phyloP scores from a whole-genome alignment of 2,329 filamentous ascomycete species.

The Calonectria pteridis region DNA sequence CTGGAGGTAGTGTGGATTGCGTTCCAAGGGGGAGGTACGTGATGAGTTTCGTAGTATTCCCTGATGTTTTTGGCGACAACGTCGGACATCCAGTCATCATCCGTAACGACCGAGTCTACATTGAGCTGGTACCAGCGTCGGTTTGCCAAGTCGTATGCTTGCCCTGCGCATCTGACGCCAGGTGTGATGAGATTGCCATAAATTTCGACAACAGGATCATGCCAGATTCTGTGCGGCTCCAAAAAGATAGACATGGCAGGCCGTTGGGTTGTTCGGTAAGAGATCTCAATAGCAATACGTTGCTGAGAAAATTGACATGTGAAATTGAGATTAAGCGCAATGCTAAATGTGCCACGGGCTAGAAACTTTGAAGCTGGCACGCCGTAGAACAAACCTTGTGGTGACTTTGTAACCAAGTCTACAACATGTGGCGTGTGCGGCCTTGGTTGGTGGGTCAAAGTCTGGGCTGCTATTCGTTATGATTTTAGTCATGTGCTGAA shows the following conservation, averaged over 20 bases:
- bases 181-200: background rate
- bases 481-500: too few species aligned
- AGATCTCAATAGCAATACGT: too few species aligned
- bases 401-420: too few species aligned
- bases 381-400: too few species aligned
- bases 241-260: background rate
- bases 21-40: background rate
- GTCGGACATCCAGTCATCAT: background rate
- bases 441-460: too few species aligned
- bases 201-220: background rate
- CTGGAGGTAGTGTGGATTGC: background rate
- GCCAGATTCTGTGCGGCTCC: background rate
- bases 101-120: background rate
- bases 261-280: too few species aligned
- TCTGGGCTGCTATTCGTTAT: too few species aligned
- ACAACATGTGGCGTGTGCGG: too few species aligned
- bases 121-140: background rate
- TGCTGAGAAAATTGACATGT: too few species aligned
- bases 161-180: background rate
- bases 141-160: background rate
- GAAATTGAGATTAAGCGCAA: too few species aligned
- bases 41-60: background rate
- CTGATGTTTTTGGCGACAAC: background rate
- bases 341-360: too few species aligned
- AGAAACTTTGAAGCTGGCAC: too few species aligned